Conservation (phyloP, 352 stramenopile species). For the Labyrinthula sp. region DNA sequence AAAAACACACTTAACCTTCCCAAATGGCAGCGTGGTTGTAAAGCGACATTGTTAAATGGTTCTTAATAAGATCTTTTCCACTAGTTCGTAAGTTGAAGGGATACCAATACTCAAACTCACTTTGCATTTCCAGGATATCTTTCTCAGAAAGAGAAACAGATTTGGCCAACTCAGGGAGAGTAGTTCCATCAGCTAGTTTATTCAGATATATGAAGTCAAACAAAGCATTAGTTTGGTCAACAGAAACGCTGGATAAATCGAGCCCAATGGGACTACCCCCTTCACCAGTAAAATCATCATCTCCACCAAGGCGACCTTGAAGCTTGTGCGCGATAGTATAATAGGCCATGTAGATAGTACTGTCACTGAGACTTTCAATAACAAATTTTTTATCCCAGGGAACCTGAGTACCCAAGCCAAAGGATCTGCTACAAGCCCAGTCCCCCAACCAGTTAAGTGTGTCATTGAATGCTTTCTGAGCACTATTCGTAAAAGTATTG, state of each 20-base stretch:
- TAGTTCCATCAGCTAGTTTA: slow-evolving; percentile 55
- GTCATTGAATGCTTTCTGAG: slow-evolving; percentile 58
- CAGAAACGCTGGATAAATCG: no score
- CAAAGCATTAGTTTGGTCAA: slow-evolving; percentile 83
- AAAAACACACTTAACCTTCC: no score
- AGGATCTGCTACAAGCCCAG: slow-evolving; percentile 93
- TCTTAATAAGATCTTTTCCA: slow-evolving; percentile 83
- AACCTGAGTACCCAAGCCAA: slow-evolving; percentile 81
- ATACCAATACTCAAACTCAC: slow-evolving; percentile 98
- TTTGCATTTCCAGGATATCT: slow-evolving; percentile 71
- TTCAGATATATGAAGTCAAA: slow-evolving; percentile 97
- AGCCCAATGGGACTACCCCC: slow-evolving; percentile 32
- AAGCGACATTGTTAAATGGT: slow-evolving; percentile 97
- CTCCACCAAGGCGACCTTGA: slow-evolving; percentile 56
- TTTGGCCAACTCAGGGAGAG: not conserved
- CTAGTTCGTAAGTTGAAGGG: slow-evolving; percentile 90
- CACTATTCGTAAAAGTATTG: slow-evolving; percentile 42
- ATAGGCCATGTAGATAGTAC: slow-evolving; percentile 99
- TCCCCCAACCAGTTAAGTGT: slow-evolving; percentile 97
- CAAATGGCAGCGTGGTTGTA: slow-evolving; percentile 99
- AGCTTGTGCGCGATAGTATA: slow-evolving; percentile 97
- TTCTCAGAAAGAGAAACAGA: slow-evolving; percentile 31
- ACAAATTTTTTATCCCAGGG: slow-evolving; percentile 96
- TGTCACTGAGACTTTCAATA: slow-evolving; percentile 96
- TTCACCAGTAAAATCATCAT: slow-evolving; percentile 67